These are phyloP conservation scores for Diophrys appendiculata DNA, from an alignment of 73 alveolate species.

Conservation along the genomic window DNA sequence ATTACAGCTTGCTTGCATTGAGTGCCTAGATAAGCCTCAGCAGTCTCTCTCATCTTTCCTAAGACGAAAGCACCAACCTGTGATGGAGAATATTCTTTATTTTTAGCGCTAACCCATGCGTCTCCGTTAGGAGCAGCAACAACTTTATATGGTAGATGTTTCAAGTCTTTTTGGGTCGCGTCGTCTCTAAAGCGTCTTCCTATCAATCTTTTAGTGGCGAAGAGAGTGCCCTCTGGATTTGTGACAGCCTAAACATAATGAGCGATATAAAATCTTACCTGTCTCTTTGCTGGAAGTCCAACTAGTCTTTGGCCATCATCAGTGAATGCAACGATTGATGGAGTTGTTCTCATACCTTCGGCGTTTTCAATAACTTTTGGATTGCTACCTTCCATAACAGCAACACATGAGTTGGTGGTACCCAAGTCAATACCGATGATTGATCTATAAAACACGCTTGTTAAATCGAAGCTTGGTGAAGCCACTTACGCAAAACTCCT, in stretches of 20 bases:
- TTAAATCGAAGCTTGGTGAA: background rate
- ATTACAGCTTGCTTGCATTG: conserved; percentile 81
- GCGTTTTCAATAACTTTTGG: conserved; percentile 95
- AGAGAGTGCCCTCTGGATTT: conserved; percentile 92
- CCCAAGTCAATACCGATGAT: conserved; percentile 98
- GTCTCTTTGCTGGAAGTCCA: conserved; percentile 91
- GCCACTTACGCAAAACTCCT: background rate
- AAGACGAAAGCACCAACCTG: conserved; percentile 83
- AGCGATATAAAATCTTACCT: conserved; percentile 23
- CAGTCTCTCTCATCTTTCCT: conserved; percentile 87
- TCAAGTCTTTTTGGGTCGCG: conserved; percentile 78
- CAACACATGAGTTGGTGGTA: conserved; percentile 99
- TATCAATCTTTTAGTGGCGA: conserved; percentile 89
- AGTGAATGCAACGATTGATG: conserved; percentile 94
- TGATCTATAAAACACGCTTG: background rate
- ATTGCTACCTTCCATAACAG: conserved; percentile 90
- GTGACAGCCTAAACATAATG: conserved; percentile 67
- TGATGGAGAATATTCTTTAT: conserved; percentile 68
- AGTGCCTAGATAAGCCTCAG: conserved; percentile 88
- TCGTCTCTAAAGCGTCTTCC: conserved; percentile 93
- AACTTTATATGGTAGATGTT: conserved; percentile 76
- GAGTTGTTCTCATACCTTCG: conserved; percentile 98
- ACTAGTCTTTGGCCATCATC: conserved; percentile 83
- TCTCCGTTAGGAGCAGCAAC: conserved; percentile 89
- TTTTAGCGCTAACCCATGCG: conserved; percentile 93